Conservation (phyloP, 331 rosid species). For the Malus hybrid region DNA sequence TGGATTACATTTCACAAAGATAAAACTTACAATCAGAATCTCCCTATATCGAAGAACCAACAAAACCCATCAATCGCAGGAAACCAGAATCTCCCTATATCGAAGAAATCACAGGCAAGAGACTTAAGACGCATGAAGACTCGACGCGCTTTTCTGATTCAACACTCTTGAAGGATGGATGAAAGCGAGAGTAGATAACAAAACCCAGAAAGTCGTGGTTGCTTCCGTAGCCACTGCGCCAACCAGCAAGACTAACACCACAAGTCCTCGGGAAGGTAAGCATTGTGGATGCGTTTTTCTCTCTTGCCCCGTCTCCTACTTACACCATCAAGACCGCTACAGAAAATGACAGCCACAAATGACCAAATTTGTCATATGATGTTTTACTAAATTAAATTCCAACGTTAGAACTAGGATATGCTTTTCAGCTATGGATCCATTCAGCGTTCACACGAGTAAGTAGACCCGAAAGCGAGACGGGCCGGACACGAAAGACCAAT, state of each 20-base stretch:
- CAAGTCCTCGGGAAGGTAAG: not conserved
- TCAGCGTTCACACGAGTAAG: too few relatives aligned
- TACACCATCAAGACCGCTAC: not conserved
- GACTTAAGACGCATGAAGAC: not conserved
- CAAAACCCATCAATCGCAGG: not conserved
- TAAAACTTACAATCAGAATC: too few relatives aligned
- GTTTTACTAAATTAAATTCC: too few relatives aligned
- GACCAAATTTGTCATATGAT: not conserved
- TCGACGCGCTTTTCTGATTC: not conserved
- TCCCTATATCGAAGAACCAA: not conserved
- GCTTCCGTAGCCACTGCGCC: not conserved
- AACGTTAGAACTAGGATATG: too few relatives aligned
- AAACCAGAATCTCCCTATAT: too few relatives aligned
- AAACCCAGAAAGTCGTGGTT: not conserved
- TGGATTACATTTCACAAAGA: too few relatives aligned
- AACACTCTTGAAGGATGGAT: not conserved
- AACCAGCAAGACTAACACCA: not conserved
- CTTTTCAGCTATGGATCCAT: too few relatives aligned
- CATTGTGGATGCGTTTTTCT: not conserved
- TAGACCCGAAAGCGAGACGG: not conserved
- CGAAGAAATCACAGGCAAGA: not conserved
- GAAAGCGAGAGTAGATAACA: not conserved
- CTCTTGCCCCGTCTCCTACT: constrained; percentile 3
- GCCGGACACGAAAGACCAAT: not conserved
- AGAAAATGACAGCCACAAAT: not conserved